phyloP scores from a whole-genome alignment of 75 land plant genomes.

The Gnetum montanum region DNA sequence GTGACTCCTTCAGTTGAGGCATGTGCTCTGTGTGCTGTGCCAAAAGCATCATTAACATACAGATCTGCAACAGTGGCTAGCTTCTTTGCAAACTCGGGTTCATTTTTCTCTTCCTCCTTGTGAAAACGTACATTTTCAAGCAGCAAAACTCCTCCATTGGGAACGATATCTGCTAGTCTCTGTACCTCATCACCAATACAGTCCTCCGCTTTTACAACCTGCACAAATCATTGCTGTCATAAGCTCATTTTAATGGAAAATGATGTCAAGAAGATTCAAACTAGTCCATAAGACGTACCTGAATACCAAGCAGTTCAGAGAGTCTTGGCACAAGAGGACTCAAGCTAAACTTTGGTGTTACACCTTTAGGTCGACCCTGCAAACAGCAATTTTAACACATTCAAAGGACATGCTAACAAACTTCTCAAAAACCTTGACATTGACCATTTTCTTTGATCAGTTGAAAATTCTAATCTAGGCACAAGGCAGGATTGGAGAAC shows the following conservation, averaged over 20 bases:
- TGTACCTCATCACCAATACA: conserved; percentile 71
- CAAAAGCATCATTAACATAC: conserved; percentile 93
- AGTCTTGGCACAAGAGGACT: conserved; percentile 67
- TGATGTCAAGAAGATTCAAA: not conserved
- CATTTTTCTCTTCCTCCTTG: conserved; percentile 95
- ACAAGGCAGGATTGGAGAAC: too few relatives aligned
- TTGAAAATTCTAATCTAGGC: too few relatives aligned
- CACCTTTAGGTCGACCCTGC: conserved; percentile 84
- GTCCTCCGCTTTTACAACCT: conserved; percentile 80
- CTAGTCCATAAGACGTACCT: conserved; percentile 13
- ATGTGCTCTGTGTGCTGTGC: conserved; percentile 90
- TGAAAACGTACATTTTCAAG: conserved; percentile 91
- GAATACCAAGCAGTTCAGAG: conserved; percentile 54
- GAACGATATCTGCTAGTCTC: conserved; percentile 52
- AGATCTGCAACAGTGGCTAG: conserved; percentile 77
- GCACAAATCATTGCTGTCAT: conserved; percentile 1
- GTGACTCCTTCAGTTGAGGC: conserved; percentile 90
- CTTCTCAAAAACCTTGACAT: too few relatives aligned
- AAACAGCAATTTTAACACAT: conserved; percentile 4
- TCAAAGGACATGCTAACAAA: too few relatives aligned
- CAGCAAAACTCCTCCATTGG: conserved; percentile 76
- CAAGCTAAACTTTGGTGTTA: conserved; percentile 75
- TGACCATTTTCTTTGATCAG: too few relatives aligned
- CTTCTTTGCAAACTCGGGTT: conserved; percentile 82
- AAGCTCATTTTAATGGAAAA: not conserved